Conservation (phyloP, 495 filamentous ascomycete genomes). For the Penicillium antarcticum region DNA sequence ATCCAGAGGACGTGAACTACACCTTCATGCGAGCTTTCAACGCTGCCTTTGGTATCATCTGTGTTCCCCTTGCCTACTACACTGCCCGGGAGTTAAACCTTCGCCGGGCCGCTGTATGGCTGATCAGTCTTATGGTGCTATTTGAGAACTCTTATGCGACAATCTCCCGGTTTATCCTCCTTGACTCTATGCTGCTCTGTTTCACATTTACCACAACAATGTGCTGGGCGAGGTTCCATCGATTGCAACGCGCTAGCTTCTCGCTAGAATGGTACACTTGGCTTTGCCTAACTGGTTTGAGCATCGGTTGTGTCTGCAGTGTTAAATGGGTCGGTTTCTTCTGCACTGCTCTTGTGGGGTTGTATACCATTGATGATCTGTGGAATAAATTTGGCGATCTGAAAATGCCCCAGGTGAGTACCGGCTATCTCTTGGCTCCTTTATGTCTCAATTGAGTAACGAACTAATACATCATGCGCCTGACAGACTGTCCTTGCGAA, state of each 20-base stretch:
- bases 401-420: slow-evolving; percentile 76
- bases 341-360: slow-evolving; percentile 86
- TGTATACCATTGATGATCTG: slow-evolving; percentile 94
- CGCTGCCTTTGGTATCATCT: slow-evolving; percentile 86
- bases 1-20: slow-evolving; percentile 91
- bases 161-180: slow-evolving; percentile 94
- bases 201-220: slow-evolving; percentile 96
- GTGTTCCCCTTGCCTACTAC: slow-evolving; percentile 91
- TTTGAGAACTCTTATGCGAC: slow-evolving; percentile 99
- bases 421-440: background rate
- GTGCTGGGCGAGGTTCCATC: slow-evolving; percentile 95
- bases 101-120: slow-evolving; percentile 81
- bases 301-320: slow-evolving; percentile 95
- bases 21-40: slow-evolving; percentile 99
- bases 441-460: background rate
- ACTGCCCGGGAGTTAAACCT: slow-evolving; percentile 89
- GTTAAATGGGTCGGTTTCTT: slow-evolving; percentile 98
- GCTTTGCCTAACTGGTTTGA: slow-evolving; percentile 87
- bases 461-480: background rate
- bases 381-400: slow-evolving; percentile 98
- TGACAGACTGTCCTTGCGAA: slow-evolving; percentile 63
- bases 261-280: slow-evolving; percentile 86
- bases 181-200: slow-evolving; percentile 97
- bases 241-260: slow-evolving; percentile 78
- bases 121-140: slow-evolving; percentile 93